Evolutionary conservation across 148 eudicot genomes (phyloP), one percentile per base, ranked within the genome.

Genomic region (Chenopodium berlandieri): DNA sequence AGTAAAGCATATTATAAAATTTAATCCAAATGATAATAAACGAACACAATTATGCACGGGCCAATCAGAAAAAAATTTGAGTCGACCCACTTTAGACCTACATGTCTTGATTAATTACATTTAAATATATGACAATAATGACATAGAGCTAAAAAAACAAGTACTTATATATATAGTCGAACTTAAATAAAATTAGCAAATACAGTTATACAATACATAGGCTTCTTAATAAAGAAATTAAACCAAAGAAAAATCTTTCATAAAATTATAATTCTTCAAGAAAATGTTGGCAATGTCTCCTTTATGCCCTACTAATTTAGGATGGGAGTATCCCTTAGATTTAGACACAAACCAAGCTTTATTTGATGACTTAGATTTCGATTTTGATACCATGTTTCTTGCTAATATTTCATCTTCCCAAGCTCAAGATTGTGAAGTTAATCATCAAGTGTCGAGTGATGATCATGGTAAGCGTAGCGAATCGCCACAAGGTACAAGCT

Each of bases 241-340:
- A 50, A 48, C 12, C 13, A 4, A 56, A 56, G 62, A 56, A 56
- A 56, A 56, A 56, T 19, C n/a, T 56, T 56, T 14, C 2, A 4
- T 50, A 7, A 47, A 47, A 47, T 34, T 7, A 47, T 47, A 8
- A 9, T 48, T 12, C 52, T 48, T 7, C 12, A 48, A 9, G 14
- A 78, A 70, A 70, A 79, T 79, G 82, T 71, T 79, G 60, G 82
- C 76, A 31, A 47, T 79, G 20, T 71, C 76, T 31, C 64, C 75
- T 54, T 37, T 54, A 12, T 71, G 72, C 32, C 76, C 75, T 14
- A 71, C 10, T 37, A 37, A 37, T 34, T 54, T 70, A 10, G 76
- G 47, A 27, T 71, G 82, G 75, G 82, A 79, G 13, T 69, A 54
- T 31, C 52, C 54, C 27, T 3, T 32, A 31, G 31, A 52, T 23